Percentiles rank a stretch among this genome's conserved stretches.
These are phyloP conservation scores for Eragrostis nindensis DNA, from an alignment of 176 grass and related monocot genomes.

Conservation along the genomic window DNA sequence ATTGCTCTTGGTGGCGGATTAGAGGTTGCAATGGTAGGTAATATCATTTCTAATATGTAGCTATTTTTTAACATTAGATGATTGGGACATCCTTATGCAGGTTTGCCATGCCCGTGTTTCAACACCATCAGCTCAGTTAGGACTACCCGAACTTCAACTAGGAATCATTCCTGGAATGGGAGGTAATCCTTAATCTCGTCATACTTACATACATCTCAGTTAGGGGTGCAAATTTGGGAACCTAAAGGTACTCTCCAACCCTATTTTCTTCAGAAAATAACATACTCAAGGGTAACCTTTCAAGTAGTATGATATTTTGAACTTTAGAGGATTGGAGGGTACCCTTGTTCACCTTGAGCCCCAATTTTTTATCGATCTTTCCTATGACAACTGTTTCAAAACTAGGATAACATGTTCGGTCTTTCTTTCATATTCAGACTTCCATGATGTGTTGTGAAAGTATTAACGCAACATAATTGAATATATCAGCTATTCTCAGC, in stretches of 20 bases:
- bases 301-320: too few species aligned
- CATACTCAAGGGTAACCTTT: too few species aligned
- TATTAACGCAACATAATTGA: background rate
- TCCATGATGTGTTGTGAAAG: slow-evolving; percentile 2
- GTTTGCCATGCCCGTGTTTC: slow-evolving; percentile 80
- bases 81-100: slow-evolving; percentile 39
- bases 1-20: slow-evolving; percentile 87
- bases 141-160: slow-evolving; percentile 82
- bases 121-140: slow-evolving; percentile 78
- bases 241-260: too few species aligned
- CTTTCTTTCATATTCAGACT: background rate
- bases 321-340: too few species aligned
- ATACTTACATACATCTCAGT: background rate
- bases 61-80: slow-evolving; percentile 17
- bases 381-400: background rate
- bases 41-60: slow-evolving; percentile 34
- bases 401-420: background rate
- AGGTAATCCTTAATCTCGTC: slow-evolving; percentile 54
- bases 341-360: background rate
- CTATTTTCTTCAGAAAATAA: too few species aligned
- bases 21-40: slow-evolving; percentile 89
- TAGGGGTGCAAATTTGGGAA: background rate
- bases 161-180: slow-evolving; percentile 93
- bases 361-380: background rate
- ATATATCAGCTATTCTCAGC: background rate